Percentiles rank a stretch among this genome's conserved stretches.
Conservation (phyloP, 2,329 filamentous ascomycete species). For the Seiridium cupressi region DNA sequence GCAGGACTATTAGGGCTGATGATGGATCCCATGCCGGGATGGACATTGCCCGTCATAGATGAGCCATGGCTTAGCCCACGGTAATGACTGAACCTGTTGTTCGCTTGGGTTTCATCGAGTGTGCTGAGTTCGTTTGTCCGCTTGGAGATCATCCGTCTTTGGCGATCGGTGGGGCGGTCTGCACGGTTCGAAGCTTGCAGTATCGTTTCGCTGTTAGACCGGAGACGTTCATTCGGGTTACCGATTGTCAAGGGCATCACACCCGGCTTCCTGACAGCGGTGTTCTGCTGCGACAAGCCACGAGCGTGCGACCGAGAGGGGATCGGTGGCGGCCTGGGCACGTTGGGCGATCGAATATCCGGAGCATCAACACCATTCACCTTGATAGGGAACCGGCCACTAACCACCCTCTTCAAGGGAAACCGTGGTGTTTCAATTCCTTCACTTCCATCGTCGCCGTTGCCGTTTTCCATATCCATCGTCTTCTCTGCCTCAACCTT, state of each 20-base stretch:
- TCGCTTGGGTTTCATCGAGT: constrained; percentile 60
- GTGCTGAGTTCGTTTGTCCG: constrained; percentile 61
- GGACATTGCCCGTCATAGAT: constrained; percentile 55
- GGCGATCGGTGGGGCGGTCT: constrained; percentile 53
- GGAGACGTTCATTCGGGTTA: constrained; percentile 65
- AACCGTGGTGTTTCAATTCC: constrained; percentile 77
- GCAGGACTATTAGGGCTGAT: constrained; percentile 60
- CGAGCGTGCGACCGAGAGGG: constrained; percentile 80
- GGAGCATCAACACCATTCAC: constrained; percentile 71
- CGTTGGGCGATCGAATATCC: constrained; percentile 66
- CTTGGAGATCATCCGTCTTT: constrained; percentile 59
- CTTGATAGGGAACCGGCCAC: constrained; percentile 66
- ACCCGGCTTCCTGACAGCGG: constrained; percentile 64
- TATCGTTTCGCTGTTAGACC: constrained; percentile 64
- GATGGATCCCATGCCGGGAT: constrained; percentile 31
- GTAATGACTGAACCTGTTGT: constrained; percentile 65
- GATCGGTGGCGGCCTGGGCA: constrained; percentile 70
- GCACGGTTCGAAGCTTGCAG: constrained; percentile 42
- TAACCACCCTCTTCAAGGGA: constrained; percentile 59
- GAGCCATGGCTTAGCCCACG: constrained; percentile 67
- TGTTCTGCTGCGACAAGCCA: constrained; percentile 67
- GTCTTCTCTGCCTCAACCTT: constrained; percentile 48
- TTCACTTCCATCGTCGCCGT: constrained; percentile 65
- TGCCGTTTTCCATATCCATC: constrained; percentile 49
- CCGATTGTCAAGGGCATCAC: constrained; percentile 70